These are phyloP conservation scores for Coemansia sp. DNA, from an alignment of 192 early-diverging fungal genomes.

Conservation along the genomic window DNA sequence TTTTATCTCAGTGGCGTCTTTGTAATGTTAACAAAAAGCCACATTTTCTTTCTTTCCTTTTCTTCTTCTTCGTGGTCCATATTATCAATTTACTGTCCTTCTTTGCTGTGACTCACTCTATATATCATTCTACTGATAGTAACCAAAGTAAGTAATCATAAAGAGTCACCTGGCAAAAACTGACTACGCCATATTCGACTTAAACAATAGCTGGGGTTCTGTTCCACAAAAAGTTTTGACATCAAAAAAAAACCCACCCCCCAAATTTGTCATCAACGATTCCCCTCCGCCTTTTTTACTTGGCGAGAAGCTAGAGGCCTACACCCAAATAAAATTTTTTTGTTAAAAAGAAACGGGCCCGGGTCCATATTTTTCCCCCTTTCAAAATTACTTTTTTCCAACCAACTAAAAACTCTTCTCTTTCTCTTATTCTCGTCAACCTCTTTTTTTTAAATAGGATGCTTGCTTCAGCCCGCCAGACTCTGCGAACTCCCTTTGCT, in stretches of 20 bases:
- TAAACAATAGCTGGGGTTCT: background rate
- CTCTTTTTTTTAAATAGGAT: background rate
- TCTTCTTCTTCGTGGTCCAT: background rate
- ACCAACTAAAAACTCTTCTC: background rate
- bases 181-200: background rate
- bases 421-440: background rate
- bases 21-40: background rate
- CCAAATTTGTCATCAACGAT: background rate
- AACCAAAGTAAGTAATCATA: background rate
- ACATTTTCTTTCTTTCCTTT: background rate
- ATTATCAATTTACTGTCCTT: background rate
- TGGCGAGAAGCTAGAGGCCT: background rate
- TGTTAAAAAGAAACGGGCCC: background rate
- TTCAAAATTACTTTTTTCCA: background rate
- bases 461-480: background rate
- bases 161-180: background rate
- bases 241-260: background rate
- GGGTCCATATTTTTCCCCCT: background rate
- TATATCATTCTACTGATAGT: background rate
- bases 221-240: background rate
- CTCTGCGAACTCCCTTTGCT: background rate
- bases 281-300: background rate
- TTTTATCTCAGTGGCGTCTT: too few relatives aligned
- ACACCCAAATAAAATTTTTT: background rate
- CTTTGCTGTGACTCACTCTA: background rate